phyloP scores from a whole-genome alignment of 2,329 filamentous ascomycete species.

The Metarhizium robertsii region DNA sequence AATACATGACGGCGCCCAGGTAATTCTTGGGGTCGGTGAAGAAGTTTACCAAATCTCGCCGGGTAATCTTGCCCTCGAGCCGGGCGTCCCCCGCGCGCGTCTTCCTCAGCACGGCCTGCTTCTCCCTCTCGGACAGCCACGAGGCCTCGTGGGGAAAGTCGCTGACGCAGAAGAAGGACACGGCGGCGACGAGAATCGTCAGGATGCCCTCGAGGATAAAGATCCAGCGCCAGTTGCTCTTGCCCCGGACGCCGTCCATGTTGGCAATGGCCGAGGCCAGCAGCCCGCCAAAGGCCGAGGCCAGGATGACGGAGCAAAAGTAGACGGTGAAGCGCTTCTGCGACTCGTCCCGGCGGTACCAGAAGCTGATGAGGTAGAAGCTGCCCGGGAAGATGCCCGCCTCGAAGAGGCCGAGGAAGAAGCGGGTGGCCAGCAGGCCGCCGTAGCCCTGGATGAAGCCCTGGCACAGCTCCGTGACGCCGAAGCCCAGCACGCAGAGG shows the following conservation, averaged over 20 bases:
- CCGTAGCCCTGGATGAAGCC: constrained; percentile 9
- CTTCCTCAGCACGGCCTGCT: constrained; percentile 22
- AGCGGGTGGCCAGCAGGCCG: constrained; percentile 11
- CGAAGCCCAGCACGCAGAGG: constrained; percentile 2
- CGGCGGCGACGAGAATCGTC: constrained; percentile 53
- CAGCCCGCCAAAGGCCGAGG: constrained; percentile 58
- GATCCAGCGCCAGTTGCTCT: constrained; percentile 29
- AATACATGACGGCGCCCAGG: constrained; percentile 32
- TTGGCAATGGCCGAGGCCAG: constrained; percentile 56
- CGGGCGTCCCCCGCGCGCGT: constrained; percentile 36
- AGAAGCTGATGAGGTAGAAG: constrained; percentile 52
- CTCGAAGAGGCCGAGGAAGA: constrained; percentile 14
- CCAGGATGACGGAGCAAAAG: constrained; percentile 60
- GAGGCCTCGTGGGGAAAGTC: constrained; percentile 65
- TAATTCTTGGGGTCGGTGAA: constrained; percentile 70
- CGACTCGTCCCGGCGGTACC: constrained; percentile 38
- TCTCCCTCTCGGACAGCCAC: constrained; percentile 55
- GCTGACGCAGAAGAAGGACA: constrained; percentile 61
- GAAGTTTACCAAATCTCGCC: constrained; percentile 43
- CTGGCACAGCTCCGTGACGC: constrained; percentile 5
- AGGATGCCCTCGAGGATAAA: constrained; percentile 48
- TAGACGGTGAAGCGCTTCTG: constrained; percentile 46
- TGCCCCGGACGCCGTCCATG: constrained; percentile 50
- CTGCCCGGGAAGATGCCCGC: constrained; percentile 46
- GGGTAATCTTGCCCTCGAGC: constrained; percentile 20